Percentiles rank a stretch among this genome's conserved stretches.
These are phyloP conservation scores for Tulasnella sp. DNA, from an alignment of 768 basidiomycete genomes.

Conservation along the genomic window DNA sequence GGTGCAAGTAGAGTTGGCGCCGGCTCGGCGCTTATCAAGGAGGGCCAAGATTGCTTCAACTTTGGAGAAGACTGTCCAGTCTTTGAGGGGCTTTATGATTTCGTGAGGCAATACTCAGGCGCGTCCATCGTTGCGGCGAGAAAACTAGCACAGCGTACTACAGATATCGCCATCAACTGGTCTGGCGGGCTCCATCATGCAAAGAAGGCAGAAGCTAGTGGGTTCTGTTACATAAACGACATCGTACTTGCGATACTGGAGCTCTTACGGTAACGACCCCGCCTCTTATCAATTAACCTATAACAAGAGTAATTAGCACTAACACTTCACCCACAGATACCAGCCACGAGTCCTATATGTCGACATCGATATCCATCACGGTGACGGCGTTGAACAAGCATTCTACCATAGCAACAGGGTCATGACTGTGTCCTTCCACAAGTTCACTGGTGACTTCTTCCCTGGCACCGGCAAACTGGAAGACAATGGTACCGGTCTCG, in stretches of 20 bases:
- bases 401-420: slow-evolving; percentile 98
- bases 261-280: slow-evolving; percentile 54
- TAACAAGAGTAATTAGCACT: slow-evolving; percentile 1
- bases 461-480: slow-evolving; percentile 94
- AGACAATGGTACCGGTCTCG: slow-evolving; percentile 77
- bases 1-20: neutral
- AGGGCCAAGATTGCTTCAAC: slow-evolving; percentile 75
- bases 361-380: slow-evolving; percentile 98
- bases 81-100: slow-evolving; percentile 89
- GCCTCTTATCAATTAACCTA: slow-evolving; percentile 11
- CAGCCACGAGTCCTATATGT: slow-evolving; percentile 94
- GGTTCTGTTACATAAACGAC: slow-evolving; percentile 97
- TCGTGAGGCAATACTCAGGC: slow-evolving; percentile 89
- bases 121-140: slow-evolving; percentile 84
- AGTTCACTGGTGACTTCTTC: slow-evolving; percentile 97
- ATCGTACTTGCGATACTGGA: slow-evolving; percentile 92
- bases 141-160: slow-evolving; percentile 69
- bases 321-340: slow-evolving; percentile 39
- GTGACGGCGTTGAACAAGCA: slow-evolving; percentile 95
- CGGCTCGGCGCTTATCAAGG: slow-evolving; percentile 31
- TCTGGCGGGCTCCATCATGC: slow-evolving; percentile 97
- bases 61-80: slow-evolving; percentile 97
- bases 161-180: slow-evolving; percentile 99
- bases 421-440: slow-evolving; percentile 98
- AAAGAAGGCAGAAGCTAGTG: slow-evolving; percentile 94